Conservation (phyloP, 176 grass and related monocot species). For the Alloteropsis semialata region DNA sequence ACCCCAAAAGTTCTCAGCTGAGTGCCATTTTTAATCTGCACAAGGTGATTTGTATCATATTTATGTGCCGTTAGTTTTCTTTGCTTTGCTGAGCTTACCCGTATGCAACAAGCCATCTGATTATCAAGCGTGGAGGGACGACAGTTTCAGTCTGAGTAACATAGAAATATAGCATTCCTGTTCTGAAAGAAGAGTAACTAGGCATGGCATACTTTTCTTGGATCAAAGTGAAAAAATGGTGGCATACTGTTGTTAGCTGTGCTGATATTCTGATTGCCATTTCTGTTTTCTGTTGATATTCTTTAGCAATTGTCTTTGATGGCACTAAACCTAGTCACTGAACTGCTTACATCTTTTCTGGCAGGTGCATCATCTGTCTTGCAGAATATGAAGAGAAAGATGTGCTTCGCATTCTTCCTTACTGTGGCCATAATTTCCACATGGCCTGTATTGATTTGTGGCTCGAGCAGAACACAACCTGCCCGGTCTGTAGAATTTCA, state of each 20-base stretch:
- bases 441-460: conserved; percentile 80
- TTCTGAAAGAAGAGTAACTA: background rate
- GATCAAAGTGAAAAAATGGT: background rate
- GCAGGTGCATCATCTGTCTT: conserved; percentile 68
- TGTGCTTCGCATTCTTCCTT: conserved; percentile 56
- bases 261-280: background rate
- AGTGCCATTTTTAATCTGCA: no score
- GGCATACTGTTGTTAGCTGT: background rate
- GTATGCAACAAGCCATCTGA: background rate
- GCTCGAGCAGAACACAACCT: conserved; percentile 85
- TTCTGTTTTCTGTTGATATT: background rate
- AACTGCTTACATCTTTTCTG: background rate
- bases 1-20: no score
- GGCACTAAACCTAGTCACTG: background rate
- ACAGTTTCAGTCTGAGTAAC: background rate
- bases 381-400: conserved; percentile 83
- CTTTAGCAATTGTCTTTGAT: background rate
- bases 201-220: background rate
- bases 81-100: background rate
- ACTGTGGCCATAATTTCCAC: conserved; percentile 85
- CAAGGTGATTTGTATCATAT: no score
- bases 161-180: background rate
- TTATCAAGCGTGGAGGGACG: background rate
- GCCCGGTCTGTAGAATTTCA: conserved; percentile 96
- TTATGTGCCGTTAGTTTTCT: no score